Evolutionary conservation across 805 yeast species (phyloP).

Genomic region (Hanseniaspora lachancei): DNA sequence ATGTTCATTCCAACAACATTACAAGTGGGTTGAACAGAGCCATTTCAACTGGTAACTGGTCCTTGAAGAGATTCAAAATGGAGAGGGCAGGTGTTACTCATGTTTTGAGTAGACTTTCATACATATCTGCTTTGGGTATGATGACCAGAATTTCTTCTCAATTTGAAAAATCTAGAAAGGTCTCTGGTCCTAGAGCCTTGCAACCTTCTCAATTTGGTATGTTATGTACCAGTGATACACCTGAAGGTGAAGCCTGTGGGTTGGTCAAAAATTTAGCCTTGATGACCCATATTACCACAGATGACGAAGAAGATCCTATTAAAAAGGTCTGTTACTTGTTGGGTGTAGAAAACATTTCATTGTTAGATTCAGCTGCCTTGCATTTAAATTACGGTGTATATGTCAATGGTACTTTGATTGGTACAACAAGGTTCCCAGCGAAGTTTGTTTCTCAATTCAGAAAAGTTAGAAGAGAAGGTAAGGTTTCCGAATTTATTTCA

Average conservation of each 20-base stretch:
- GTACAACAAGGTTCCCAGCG: constrained; percentile 77
- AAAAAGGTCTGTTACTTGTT: constrained; percentile 59
- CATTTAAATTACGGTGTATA: constrained; percentile 76
- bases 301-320: constrained; percentile 89
- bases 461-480: constrained; percentile 66
- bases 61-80: constrained; percentile 96
- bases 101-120: constrained; percentile 79
- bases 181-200: constrained; percentile 94
- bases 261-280: constrained; percentile 90
- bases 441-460: constrained; percentile 71
- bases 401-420: constrained; percentile 87
- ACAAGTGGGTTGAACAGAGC: constrained; percentile 92
- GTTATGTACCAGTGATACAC: constrained; percentile 97
- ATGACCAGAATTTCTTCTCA: constrained; percentile 99
- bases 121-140: constrained; percentile 94
- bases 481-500: constrained; percentile 78
- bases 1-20: constrained; percentile 82
- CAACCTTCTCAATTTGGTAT: constrained; percentile 99
- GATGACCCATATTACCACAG: constrained; percentile 98
- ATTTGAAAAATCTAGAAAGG: constrained; percentile 94
- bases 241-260: constrained; percentile 99
- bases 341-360: constrained; percentile 79
- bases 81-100: constrained; percentile 99
- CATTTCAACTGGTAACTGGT: constrained; percentile 98
- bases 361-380: constrained; percentile 69